phyloP scores from a whole-genome alignment of 108 stramenopile species.

The Chaetoceros muelleri region DNA sequence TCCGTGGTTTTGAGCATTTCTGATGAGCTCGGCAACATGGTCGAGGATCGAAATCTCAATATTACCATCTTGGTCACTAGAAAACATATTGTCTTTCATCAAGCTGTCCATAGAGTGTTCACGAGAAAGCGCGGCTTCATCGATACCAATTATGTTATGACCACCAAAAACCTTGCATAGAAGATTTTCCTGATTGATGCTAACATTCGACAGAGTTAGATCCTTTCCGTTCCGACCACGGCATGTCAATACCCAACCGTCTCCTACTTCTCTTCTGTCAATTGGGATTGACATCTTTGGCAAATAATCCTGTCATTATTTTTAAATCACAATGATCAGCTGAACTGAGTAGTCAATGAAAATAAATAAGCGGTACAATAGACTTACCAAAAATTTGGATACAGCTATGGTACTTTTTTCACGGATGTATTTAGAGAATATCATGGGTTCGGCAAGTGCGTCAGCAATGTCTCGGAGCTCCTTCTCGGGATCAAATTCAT shows the following conservation, averaged over 20 bases:
- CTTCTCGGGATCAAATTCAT: conserved; percentile 63
- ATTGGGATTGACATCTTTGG: conserved; percentile 84
- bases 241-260: conserved; percentile 80
- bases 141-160: conserved; percentile 34
- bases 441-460: conserved; percentile 51
- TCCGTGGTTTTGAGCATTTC: conserved; percentile 56
- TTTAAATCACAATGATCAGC: background rate
- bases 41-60: conserved; percentile 56
- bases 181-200: conserved; percentile 60
- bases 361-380: background rate
- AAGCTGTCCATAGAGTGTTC: background rate
- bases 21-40: conserved; percentile 56
- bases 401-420: conserved; percentile 60
- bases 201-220: conserved; percentile 66
- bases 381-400: conserved; percentile 66
- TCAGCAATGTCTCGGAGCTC: conserved; percentile 62
- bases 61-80: conserved; percentile 9
- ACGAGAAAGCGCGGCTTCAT: background rate
- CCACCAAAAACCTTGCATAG: conserved; percentile 59
- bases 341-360: conserved; percentile 1
- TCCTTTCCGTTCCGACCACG: conserved; percentile 66
- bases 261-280: conserved; percentile 66
- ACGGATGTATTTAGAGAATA: conserved; percentile 47
- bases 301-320: conserved; percentile 43
- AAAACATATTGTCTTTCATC: conserved; percentile 4